Base-by-base conservation (phyloP, 164 flowering plant genomes). In the Dillenia turbinata region DNA sequence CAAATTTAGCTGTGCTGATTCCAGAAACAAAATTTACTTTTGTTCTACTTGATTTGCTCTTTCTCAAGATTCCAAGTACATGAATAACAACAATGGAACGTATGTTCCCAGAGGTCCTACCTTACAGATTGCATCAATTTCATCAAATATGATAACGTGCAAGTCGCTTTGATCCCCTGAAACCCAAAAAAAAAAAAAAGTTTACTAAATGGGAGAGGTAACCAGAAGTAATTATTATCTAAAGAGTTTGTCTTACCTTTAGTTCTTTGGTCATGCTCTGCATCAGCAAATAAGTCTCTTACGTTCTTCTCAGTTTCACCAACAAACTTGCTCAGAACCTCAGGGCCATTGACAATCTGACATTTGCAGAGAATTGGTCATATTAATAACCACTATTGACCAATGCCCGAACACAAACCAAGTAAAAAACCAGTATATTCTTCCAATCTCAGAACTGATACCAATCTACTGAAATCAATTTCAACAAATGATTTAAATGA, bases 51-150 rank as follows among this genome's bases (percentile, higher is more conserved):
- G 40, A 33, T 5, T 33, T 33, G 40, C 40, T 33, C 40, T 33
- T 33, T 33, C 40, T 33, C 40, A 33, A 33, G 40, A 33, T 33
- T 33, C 6, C 40, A 33, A 33, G 6, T 33, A 33, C 40, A 62
- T 9, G 16, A 40, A 47, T 12, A 10, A 52, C 4, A 8, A 44
- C 59, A 19, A 55, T 13, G 15, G 17, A 12, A 17, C 16, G 16
- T 49, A 43, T 9, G 14, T 48, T 46, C 13, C 57, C 3, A 15
- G 19, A 60, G 49, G 47, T 44, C 74, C 9, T 69, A 85, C 90
- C 90, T 84, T 84, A 70, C 92, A 84, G 55, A 86, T 86, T 55
- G 92, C 92, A 78, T 86, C 89, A 73, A 86, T 86, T 75, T 86
- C 92, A 79, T 86, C 92, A 77, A 86, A 84, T 33, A 86, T 86